Evolutionary conservation across 768 basidiomycete genomes (phyloP), one percentile per base, ranked within the genome.

Genomic region (Tricholoma matsutake): DNA sequence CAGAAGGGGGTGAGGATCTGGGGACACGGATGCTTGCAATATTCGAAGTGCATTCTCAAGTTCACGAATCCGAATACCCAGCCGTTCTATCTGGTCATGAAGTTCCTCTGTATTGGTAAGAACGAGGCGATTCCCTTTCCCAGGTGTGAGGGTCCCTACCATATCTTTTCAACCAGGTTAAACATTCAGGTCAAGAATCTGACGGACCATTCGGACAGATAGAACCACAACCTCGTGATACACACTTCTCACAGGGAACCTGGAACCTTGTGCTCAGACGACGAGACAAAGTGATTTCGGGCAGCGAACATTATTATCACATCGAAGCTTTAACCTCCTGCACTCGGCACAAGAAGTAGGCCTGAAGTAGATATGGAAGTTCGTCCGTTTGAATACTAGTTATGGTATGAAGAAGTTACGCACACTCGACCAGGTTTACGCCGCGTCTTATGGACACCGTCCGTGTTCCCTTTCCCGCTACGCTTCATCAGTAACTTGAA

Each of bases 241-340:
- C 82, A 68, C 91, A 92, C 70, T 85, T 91, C 72, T 87, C 86
- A 73, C 90, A 92, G 10, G 90, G 90, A 34, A 91, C 80, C 88
- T 91, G 25, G 58, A 49, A 4, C 22, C 8, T 45, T 45, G 16
- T 52, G 28, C n/a, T 53, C 51, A 53, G 29, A 52, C 28, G 51
- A 43, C 34, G 52, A 47, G 56, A 51, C 60, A 47, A 60, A 18
- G 49, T 20, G 53, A 39, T 11, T 35, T 14, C 16, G 4, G 31
- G 37, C 58, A 49, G 67, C 76, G 61, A 69, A 85, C 86, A 71
- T 84, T 83, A 66, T 82, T 81, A 68, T 89, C 87, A 64, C 87
- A 89, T 32, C 82, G 79, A 45, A 89, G 75, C 70, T 89, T 88
- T 43, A 89, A 76, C 49, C 87, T 79, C 53, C 80, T 73, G 66